Evolutionary conservation across 2,329 filamentous ascomycete genomes (phyloP).

Genomic region (Diaporthe australafricana): DNA sequence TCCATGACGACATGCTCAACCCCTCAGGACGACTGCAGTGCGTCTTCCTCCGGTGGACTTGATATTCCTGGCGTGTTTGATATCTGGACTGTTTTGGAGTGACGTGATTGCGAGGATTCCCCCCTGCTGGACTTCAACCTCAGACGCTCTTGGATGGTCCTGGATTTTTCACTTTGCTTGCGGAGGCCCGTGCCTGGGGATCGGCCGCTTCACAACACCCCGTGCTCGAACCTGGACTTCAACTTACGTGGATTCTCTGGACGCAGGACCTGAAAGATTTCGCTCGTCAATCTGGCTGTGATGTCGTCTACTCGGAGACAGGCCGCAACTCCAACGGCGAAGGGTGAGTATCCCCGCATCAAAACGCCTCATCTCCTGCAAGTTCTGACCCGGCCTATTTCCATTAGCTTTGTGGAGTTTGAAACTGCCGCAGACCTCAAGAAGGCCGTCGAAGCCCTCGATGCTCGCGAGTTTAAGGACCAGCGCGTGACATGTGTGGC

Average conservation of each 20-base stretch:
- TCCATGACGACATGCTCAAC: conserved; percentile 29
- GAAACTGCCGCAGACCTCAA: conserved; percentile 92
- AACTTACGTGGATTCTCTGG: conserved; percentile 83
- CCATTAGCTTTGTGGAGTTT: conserved; percentile 90
- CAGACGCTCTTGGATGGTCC: conserved; percentile 35
- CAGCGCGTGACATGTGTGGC: conserved; percentile 85
- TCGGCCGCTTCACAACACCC: conserved; percentile 31
- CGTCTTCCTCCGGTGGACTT: conserved; percentile 36
- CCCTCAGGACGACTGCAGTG: conserved; percentile 38
- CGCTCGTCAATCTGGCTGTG: conserved; percentile 93
- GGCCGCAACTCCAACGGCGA: conserved; percentile 90
- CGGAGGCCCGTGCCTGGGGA: conserved; percentile 33
- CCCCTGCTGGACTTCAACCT: conserved; percentile 27
- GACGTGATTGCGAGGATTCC: conserved; percentile 25
- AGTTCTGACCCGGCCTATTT: conserved; percentile 38
- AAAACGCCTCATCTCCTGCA: background rate
- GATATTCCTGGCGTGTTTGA: conserved; percentile 27
- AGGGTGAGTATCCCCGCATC: conserved; percentile 74
- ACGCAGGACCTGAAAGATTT: conserved; percentile 99
- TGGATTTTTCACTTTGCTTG: conserved; percentile 35
- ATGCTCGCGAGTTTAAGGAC: conserved; percentile 93
- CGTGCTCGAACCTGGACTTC: conserved; percentile 61
- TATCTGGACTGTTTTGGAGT: conserved; percentile 35
- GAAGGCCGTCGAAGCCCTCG: conserved; percentile 93
- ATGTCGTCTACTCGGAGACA: conserved; percentile 98